phyloP scores from a whole-genome alignment of 2,329 filamentous ascomycete genomes.

The Geosmithia flava region DNA sequence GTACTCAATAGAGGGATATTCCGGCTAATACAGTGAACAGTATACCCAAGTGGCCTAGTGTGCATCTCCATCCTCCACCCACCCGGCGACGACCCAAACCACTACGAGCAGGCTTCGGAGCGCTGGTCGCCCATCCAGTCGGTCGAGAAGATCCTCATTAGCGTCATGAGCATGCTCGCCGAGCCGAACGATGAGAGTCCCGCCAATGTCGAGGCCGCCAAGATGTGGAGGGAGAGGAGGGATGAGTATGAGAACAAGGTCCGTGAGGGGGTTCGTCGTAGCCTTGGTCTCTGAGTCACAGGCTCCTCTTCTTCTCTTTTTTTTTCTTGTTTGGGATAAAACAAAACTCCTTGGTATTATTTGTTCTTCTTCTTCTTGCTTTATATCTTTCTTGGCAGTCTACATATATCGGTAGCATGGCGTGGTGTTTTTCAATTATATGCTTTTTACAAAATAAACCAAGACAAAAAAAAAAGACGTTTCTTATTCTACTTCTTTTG shows the following conservation, averaged over 20 bases:
- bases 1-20: too few relatives aligned
- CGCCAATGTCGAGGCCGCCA: conserved; percentile 89
- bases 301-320: not conserved
- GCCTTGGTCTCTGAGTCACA: conserved; percentile 52
- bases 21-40: conserved; percentile 28
- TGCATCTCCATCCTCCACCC: conserved; percentile 98
- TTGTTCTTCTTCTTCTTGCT: not conserved
- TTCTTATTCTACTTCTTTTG: not conserved
- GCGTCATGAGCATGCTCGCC: conserved; percentile 95
- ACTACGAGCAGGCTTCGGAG: conserved; percentile 93
- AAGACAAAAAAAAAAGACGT: not conserved
- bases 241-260: conserved; percentile 80
- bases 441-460: not conserved
- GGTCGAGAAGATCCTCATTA: conserved; percentile 94
- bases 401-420: not conserved
- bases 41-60: conserved; percentile 83
- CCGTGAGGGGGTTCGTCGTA: conserved; percentile 66
- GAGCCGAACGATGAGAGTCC: conserved; percentile 96
- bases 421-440: not conserved
- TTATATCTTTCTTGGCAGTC: not conserved
- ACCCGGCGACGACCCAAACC: conserved; percentile 92
- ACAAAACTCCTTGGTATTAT: not conserved
- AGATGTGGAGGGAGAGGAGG: conserved; percentile 86
- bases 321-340: not conserved
- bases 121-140: conserved; percentile 95